These are phyloP conservation scores for Liquidambar formosana DNA, from an alignment of 164 flowering plant species.

Conservation along the genomic window DNA sequence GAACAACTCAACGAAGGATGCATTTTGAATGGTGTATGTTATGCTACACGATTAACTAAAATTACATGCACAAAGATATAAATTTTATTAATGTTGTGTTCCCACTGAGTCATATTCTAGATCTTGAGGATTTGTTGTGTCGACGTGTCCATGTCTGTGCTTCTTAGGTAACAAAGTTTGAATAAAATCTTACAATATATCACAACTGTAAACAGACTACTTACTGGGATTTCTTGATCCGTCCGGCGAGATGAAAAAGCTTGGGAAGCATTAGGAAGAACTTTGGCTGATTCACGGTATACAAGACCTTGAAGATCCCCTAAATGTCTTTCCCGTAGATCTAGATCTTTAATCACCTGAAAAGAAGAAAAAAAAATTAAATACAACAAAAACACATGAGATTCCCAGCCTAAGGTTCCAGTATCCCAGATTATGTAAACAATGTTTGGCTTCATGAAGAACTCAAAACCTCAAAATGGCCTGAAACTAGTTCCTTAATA, in stretches of 20 bases:
- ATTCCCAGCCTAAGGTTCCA: neutral
- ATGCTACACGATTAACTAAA: too few species aligned
- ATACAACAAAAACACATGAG: neutral
- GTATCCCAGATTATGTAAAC: neutral
- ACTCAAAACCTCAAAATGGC: neutral
- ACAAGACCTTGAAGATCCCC: conserved; percentile 90
- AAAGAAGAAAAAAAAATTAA: too few species aligned
- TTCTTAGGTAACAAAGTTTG: neutral
- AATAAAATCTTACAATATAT: neutral
- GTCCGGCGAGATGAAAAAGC: conserved; percentile 56
- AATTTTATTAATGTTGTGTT: too few species aligned
- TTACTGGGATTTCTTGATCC: conserved; percentile 79
- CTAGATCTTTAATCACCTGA: conserved; percentile 70
- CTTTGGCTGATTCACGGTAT: conserved; percentile 48
- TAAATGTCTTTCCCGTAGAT: conserved; percentile 73
- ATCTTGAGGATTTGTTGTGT: too few species aligned
- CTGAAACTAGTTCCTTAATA: too few species aligned
- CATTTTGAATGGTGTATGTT: too few species aligned
- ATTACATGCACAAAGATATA: too few species aligned
- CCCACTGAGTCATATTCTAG: too few species aligned
- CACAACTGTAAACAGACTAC: conserved; percentile 14
- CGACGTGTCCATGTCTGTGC: too few species aligned
- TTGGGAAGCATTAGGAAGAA: conserved; percentile 50
- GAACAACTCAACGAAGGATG: too few species aligned
- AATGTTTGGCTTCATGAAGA: neutral